Base-by-base conservation (phyloP, 768 basidiomycete genomes). In the Macrolepiota albuminosa region DNA sequence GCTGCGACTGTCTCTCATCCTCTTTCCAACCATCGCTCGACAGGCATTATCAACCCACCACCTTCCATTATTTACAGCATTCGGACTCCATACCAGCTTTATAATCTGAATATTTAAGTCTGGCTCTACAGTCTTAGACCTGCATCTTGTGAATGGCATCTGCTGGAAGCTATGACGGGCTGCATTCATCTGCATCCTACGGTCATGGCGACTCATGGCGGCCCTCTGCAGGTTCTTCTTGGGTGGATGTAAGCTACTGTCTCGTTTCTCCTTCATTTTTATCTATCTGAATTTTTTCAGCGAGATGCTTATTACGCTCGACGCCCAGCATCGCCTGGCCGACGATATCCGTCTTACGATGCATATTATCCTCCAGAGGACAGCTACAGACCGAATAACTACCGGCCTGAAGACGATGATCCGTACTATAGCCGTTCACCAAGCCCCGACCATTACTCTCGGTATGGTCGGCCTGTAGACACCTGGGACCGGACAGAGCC, bases 371-470 rank as follows among this genome's bases (percentile, higher is more conserved):
- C 81, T 33, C 69, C 55, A 31, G 62, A 61, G 21, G 62, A 65
- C 37, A 65, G 31, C 24, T 65, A 65, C 50, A 63, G 64, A 54
- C 61, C 64, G 13, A 62, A 61, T 24, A 61, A 16, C 39, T 68
- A 68, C 49, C 62, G 67, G 6, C 61, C 64, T 47, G 67, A 67
- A 46, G 64, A 65, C 21, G 66, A 61, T 16, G 61, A 66, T 45
- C 58, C 70, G 29, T 75, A 73, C 64, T 75, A 77, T 65, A 75
- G 72, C 59, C 78, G 79, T 65, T 78, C 80, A 48, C 81, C 83
- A 39, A 83, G 81, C 61, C 84, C 84, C 53, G 80, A 84, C 61
- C 74, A 78, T 42, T 79, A 82, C 66, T 75, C 75, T 56, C 60
- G 63, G 43, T 59, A 61, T 52, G 60, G 75, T 53, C 78, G 77